Base-by-base conservation (phyloP, 768 basidiomycete genomes). In the Coprinellus aureogranulatus region DNA sequence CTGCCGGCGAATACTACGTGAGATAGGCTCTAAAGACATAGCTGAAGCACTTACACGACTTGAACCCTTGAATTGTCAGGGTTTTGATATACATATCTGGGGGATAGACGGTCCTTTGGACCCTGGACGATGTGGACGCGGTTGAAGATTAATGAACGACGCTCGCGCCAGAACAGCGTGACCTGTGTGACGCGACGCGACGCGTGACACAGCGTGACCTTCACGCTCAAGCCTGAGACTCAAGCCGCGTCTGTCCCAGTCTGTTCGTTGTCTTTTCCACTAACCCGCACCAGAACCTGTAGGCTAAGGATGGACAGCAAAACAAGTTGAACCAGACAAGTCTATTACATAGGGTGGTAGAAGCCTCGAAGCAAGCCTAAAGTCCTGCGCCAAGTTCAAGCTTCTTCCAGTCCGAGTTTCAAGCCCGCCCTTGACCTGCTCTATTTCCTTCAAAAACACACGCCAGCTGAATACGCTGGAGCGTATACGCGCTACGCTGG, bases 21-120 rank as follows among this genome's bases (percentile, higher is more conserved):
- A 14, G 23, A 20, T 55, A 39, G 23, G 27, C 22, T 40, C 57
- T 34, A 26, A n/a, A 16, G 23, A 23, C 30, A n/a, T 30, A 2
- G 25, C 30, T 45, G 26, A 41, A n/a, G 58, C n/a, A 71, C 82
- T 64, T 67, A 90, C 89, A 99, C n/a, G 94, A 97, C 75, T 99
- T 99, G 83, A 99, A 98, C 58, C 95, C 95, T 72, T 93, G 88
- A 58, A 94, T 89, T 1, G 92, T 93, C 28, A 94, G 74, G 20
- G 92, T 92, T 69, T 94, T 92, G 71, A 94, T 93, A 67, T 86
- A 87, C 89, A 91, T 91, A 6, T 53, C 26, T 31, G 28, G 41
- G 23, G 23, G 25, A 28, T 23, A 30, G 3, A 28, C n/a, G 11
- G 23, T 41, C 41, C 31, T 18, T 10, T 18, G 28, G 18, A 6